Evolutionary conservation across 768 basidiomycete species (phyloP).

Genomic region (Auricularia auricula-judae): DNA sequence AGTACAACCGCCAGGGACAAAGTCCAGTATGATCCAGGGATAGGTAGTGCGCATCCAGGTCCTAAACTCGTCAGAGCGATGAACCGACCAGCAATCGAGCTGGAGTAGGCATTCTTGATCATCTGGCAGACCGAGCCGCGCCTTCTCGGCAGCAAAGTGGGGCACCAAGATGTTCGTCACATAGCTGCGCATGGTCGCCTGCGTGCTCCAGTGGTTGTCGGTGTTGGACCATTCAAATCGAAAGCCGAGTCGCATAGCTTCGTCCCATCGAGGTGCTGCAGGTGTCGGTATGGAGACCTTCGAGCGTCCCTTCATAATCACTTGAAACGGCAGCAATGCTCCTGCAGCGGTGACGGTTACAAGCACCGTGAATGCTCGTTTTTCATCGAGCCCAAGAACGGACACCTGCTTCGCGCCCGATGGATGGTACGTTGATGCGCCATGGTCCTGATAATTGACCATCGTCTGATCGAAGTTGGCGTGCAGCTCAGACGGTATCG

Average conservation of each 20-base stretch:
- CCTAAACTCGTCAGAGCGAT: conserved; percentile 24
- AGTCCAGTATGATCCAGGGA: conserved; percentile 20
- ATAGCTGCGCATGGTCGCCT: not conserved
- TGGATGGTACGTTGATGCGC: conserved; percentile 13
- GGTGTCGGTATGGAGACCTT: conserved; percentile 14
- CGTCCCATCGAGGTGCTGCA: conserved; percentile 10
- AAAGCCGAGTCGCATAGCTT: conserved; percentile 15
- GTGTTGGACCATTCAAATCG: conserved; percentile 16
- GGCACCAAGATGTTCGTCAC: not conserved
- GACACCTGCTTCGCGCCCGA: conserved; percentile 25
- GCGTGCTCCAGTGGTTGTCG: conserved; percentile 6
- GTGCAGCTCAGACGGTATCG: conserved; percentile 16
- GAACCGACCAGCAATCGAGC: conserved; percentile 22
- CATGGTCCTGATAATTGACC: conserved; percentile 8
- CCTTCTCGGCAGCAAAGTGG: not conserved
- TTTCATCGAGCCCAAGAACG: conserved; percentile 26
- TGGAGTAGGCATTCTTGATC: conserved; percentile 3
- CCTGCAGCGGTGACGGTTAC: conserved; percentile 22
- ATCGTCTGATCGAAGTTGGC: conserved; percentile 31
- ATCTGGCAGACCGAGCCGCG: not conserved
- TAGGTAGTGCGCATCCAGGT: conserved; percentile 22
- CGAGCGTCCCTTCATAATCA: conserved; percentile 24
- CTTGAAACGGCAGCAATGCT: conserved; percentile 25
- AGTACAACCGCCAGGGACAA: conserved; percentile 24
- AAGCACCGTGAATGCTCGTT: conserved; percentile 30